Evolutionary conservation across 148 eudicot species (phyloP), one percentile per base, ranked within the genome.

Genomic region (Euryodendron excelsum): DNA sequence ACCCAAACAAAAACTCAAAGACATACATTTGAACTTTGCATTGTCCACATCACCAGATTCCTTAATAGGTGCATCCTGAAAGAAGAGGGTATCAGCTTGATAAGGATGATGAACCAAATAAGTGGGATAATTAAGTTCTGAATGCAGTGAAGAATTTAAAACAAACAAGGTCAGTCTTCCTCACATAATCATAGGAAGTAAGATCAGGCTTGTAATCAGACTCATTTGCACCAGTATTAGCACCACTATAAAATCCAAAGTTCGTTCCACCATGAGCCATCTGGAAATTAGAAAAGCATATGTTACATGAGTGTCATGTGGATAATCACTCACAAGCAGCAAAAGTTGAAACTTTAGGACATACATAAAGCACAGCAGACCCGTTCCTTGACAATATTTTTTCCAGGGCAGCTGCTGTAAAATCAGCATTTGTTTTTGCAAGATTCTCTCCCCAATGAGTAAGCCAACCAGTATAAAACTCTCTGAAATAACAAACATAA

Each of bases 211-310:
- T 90, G 87, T 93, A 96, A 79, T 89, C 99, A 31, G 88, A 86
- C 83, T 89, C 93, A 76, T 77, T 63, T 41, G 80, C 84, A 78
- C 92, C 98, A 74, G 91, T 87, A 81, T 96, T 96, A 83, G 99
- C 98, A 77, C 99, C 99, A 82, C 74, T 93, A 81, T 89, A 96
- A 72, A 96, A 96, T 68, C 99, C 99, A 77, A 91, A 96, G 80
- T 93, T 96, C 60, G 98, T 91, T 78, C 99, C 99, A 83, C 99
- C 99, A 80, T 96, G 99, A 28, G 85, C 99, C 99, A 96, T 93
- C 99, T 96, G 79, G 25, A 81, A 81, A 74, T 36, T 74, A 84
- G 62, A 71, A 68, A 67, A 77, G 68, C 64, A 75, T 60, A 75
- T 25, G 41, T 81, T 48, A 79, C 59, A 63, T 74, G 27, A 77